Percentiles rank a stretch among this genome's conserved stretches.
Conservation (phyloP, 345 rosid species). For the Salix dunnii region DNA sequence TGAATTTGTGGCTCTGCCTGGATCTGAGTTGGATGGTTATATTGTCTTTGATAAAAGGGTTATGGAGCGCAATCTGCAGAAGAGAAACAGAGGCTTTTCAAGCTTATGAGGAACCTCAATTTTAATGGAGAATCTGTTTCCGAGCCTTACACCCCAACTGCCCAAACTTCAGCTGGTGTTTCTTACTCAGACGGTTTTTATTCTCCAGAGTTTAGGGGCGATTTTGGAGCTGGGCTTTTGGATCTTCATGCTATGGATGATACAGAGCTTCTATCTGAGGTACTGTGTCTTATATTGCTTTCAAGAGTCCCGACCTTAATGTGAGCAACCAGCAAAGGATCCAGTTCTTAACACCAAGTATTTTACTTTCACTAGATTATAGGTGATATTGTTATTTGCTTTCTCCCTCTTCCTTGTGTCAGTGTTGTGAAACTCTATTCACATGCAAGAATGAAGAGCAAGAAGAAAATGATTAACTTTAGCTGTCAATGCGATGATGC, state of each 20-base stretch:
- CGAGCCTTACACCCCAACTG: slow-evolving; percentile 65
- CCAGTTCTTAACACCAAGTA: background rate
- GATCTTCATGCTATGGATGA: slow-evolving; percentile 99
- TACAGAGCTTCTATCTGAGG: slow-evolving; percentile 94
- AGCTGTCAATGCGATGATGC: background rate
- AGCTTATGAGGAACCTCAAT: slow-evolving; percentile 91
- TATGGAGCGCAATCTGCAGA: slow-evolving; percentile 97
- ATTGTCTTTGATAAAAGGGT: slow-evolving; percentile 48
- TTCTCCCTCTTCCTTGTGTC: background rate
- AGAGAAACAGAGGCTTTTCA: slow-evolving; percentile 94
- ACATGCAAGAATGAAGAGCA: background rate
- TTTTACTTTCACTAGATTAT: background rate
- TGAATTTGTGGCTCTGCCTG: background rate
- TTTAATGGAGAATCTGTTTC: slow-evolving; percentile 89
- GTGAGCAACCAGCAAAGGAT: background rate
- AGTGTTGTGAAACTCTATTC: background rate
- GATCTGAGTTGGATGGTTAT: slow-evolving; percentile 1
- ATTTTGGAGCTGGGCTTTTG: slow-evolving; percentile 96
- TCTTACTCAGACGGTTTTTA: slow-evolving; percentile 73
- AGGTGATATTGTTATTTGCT: slow-evolving; percentile 2
- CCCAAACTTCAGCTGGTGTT: slow-evolving; percentile 54
- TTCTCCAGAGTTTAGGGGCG: slow-evolving; percentile 92
- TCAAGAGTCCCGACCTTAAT: background rate
- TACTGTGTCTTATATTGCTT: slow-evolving; percentile 22
- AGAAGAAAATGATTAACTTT: background rate